Evolutionary conservation across 106 monocot species (phyloP), one percentile per base, ranked within the genome.

Genomic region (Vanilla planifolia): DNA sequence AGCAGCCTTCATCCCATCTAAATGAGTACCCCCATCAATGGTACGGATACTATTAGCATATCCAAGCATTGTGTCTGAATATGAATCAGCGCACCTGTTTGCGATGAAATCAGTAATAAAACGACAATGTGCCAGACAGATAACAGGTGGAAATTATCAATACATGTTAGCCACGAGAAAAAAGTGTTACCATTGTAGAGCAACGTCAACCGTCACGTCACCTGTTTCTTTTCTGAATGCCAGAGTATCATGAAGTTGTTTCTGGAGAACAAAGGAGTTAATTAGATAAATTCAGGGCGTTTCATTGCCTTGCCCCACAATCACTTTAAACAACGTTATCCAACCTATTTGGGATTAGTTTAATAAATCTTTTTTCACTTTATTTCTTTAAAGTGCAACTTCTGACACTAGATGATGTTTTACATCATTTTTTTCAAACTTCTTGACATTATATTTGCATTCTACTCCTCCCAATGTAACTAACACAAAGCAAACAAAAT

Each of bases 1-100:
- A 57, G 91, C 91, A 70, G 91, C 84, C 58, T 92, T 98, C 84
- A 88, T 72, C 33, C 91, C 96, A 61, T 98, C 96, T 55, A 98
- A 91, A 75, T 98, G 96, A 20, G 96, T 88, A 34, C 96, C 96
- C 37, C 96, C 96, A 77, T 98, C 96, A 70, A 98, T 66, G 13
- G 91, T 98, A 2, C 91, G 96, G 23, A 98, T 92, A 63, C 91
- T 98, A 67, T 98, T 98, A 24, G 91, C 96, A 80, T 98, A 98
- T 65, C 96, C 96, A 33, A 98, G 77, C 85, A 98, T 70, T 41
- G 82, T 98, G 72, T 98, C 96, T 10, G 87, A 55, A 60, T 88
- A 98, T 62, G 96, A 84, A 85, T 98, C 96, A 65, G 70, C 63
- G 66, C 84, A 98, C 96, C 96, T 98, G 67, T 70, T 64, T 78